phyloP scores from a whole-genome alignment of 345 rosid species.

The Hibiscus trionum region DNA sequence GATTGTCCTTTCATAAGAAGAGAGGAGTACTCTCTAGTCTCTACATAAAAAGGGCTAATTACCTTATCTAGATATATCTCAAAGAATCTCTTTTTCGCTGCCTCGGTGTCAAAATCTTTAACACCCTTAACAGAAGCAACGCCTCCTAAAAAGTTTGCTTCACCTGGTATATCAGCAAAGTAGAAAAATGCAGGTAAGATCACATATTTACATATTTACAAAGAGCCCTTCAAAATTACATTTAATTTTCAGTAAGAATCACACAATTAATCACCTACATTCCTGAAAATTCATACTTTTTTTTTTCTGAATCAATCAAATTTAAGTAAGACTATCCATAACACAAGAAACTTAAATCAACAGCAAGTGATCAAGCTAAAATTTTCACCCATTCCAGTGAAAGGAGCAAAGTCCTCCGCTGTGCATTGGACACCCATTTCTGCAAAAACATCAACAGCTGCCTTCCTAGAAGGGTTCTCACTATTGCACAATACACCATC shows the following conservation, averaged over 20 bases:
- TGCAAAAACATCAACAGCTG: conserved; percentile 74
- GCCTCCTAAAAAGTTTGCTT: conserved; percentile 85
- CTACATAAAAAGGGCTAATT: conserved; percentile 6
- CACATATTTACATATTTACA: not conserved
- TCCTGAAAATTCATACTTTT: not conserved
- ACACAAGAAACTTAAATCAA: not conserved
- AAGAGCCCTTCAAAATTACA: no score
- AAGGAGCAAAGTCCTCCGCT: conserved; percentile 73
- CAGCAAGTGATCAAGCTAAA: not conserved
- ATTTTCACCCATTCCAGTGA: conserved; percentile 70
- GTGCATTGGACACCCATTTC: conserved; percentile 86
- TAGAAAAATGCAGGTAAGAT: not conserved
- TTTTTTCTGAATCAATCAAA: not conserved
- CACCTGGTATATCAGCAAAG: conserved; percentile 40
- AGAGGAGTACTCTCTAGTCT: not conserved
- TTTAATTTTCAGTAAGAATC: no score
- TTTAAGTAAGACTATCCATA: not conserved
- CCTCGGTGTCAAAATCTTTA: conserved; percentile 51
- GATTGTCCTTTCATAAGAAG: not conserved
- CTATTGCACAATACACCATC: conserved; percentile 88
- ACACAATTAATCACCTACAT: not conserved
- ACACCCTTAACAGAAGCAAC: conserved; percentile 87
- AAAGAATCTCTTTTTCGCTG: conserved; percentile 75
- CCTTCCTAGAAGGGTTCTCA: conserved; percentile 78
- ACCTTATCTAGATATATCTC: conserved; percentile 92